Evolutionary conservation across 164 flowering plant species (phyloP), one percentile per base, ranked within the genome.

Genomic region (Santalum album): DNA sequence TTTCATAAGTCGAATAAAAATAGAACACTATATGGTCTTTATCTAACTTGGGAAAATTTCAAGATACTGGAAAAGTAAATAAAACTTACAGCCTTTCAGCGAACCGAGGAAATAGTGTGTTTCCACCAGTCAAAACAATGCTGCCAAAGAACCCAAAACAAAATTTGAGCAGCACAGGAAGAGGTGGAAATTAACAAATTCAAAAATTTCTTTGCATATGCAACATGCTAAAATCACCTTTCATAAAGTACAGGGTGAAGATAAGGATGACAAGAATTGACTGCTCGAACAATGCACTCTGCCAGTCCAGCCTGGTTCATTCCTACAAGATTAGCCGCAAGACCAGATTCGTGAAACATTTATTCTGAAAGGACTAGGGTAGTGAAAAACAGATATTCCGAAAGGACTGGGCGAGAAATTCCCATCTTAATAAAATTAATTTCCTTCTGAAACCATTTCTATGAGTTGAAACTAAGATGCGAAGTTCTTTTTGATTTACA

Each of bases 261-360:
- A 78, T 72, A 72, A 58, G 96, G 86, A 57, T 90, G 95, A 65
- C 97, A 94, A 25, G 86, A 80, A 67, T 78, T 78, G 49, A 89
- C 81, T 49, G 99, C 86, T 65, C 90, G 75, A 44, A 87, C 95
- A 45, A 94, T 81, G 72, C 97, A 89, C 71, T 94, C 97, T 25
- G 99, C 99, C 19, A 94, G 79, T 58, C 99, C 99, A 57, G 99
- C 99, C 72, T 90, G 78, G 65, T 87, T 90, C 89, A 94, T 82
- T 59, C 99, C 99, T 94, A 77, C 26, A 51, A 46, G 50, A 48
- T n/a, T 3, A 16, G 39, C 25, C 25, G 6, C 36, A 39, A 29
- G 40, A n/a, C 29, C 11, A 38, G 45, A 25, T 19, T 40, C 35
- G 16, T 38, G 17, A 58, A 35, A 45, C 39, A 39, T 25, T 18